These are phyloP conservation scores for Carpinus viminea DNA, from an alignment of 306 rosid species.

Conservation along the genomic window DNA sequence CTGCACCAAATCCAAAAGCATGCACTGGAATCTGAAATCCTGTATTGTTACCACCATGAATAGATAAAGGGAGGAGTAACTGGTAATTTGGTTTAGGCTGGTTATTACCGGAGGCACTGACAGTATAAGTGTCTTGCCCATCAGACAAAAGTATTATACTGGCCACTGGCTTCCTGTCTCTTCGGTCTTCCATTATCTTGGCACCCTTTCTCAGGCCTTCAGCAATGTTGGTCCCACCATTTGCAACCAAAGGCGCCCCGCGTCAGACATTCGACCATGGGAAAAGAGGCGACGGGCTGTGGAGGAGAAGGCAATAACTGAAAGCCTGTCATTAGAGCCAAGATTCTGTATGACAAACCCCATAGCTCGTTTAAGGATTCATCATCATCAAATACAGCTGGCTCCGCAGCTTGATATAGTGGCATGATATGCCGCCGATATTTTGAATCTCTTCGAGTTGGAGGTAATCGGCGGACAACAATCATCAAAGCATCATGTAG, in stretches of 20 bases:
- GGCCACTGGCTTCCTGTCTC: conserved; percentile 84
- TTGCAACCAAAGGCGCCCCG: conserved; percentile 90
- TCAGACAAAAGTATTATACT: conserved; percentile 85
- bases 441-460: conserved; percentile 70
- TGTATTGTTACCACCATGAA: conserved; percentile 54
- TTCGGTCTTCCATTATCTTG: conserved; percentile 88
- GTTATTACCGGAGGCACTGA: conserved; percentile 55
- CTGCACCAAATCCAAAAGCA: conserved; percentile 91
- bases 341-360: conserved; percentile 96
- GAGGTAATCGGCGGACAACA: conserved; percentile 67
- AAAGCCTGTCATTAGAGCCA: conserved; percentile 86
- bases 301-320: conserved; percentile 95
- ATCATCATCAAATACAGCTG: conserved; percentile 78
- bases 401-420: conserved; percentile 75
- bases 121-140: conserved; percentile 95
- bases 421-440: conserved; percentile 73
- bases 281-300: conserved; percentile 97
- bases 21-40: conserved; percentile 95
- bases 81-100: conserved; percentile 72
- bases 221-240: conserved; percentile 96
- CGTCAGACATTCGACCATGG: conserved; percentile 70
- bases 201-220: conserved; percentile 96
- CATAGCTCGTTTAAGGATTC: conserved; percentile 92
- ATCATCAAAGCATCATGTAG: conserved; percentile 88
- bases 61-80: conserved; percentile 77